Percentiles rank a stretch among this genome's conserved stretches.
These are phyloP conservation scores for Calonectria naviculata DNA, from an alignment of 2,329 filamentous ascomycete genomes.

Conservation along the genomic window DNA sequence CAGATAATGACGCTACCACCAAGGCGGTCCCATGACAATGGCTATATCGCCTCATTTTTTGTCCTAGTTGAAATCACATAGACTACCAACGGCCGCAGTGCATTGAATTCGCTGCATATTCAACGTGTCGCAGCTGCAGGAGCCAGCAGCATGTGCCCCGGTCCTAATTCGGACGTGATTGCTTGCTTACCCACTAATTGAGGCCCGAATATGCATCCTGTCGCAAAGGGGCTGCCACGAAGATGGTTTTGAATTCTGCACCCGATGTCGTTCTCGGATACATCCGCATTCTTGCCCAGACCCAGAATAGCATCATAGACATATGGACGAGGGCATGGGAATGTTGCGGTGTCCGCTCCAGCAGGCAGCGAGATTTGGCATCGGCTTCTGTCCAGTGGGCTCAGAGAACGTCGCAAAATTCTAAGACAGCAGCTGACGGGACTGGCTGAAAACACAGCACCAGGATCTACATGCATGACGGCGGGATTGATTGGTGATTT, in stretches of 20 bases:
- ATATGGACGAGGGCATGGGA: neutral
- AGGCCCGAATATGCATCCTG: conserved; percentile 4
- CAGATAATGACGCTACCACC: neutral
- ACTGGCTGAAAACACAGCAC: conserved; percentile 1
- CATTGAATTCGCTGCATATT: neutral
- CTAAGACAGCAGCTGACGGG: neutral
- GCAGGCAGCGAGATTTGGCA: neutral
- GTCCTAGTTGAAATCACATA: neutral
- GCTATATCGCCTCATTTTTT: neutral
- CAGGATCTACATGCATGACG: conserved; percentile 8
- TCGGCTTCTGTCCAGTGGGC: conserved; percentile 4
- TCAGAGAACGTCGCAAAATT: conserved; percentile 1
- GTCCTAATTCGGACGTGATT: conserved; percentile 3
- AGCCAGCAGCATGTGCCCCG: neutral
- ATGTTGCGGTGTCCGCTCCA: neutral
- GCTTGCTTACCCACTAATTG: conserved; percentile 2
- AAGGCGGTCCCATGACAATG: neutral
- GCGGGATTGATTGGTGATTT: conserved; percentile 5
- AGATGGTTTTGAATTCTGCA: neutral
- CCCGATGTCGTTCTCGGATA: neutral
- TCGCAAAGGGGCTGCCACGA: neutral
- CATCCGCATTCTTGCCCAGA: neutral
- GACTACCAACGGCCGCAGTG: neutral
- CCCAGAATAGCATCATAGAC: neutral
- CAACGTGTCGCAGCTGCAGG: conserved; percentile 2